Conservation (phyloP, 2,329 filamentous ascomycete species). For the Apiospora sp. region DNA sequence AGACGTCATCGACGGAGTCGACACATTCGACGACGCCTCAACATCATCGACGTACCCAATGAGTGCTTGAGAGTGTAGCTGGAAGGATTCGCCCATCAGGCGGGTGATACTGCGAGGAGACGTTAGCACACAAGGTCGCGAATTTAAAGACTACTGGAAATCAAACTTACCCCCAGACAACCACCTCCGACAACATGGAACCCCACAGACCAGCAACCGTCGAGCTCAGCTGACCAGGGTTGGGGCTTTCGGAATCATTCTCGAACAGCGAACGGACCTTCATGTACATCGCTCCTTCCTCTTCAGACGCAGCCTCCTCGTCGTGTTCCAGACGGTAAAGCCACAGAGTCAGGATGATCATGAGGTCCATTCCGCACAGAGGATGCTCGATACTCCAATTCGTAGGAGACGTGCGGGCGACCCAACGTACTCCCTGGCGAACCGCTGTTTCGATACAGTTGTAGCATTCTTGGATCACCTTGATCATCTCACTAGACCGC, state of each 20-base stretch:
- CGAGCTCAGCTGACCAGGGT: conserved; percentile 83
- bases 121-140: conserved; percentile 1
- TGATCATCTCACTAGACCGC: conserved; percentile 96
- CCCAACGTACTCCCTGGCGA: conserved; percentile 93
- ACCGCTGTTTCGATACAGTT: conserved; percentile 97
- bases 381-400: conserved; percentile 99
- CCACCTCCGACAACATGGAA: conserved; percentile 97
- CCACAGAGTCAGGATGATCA: conserved; percentile 98
- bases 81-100: conserved; percentile 98
- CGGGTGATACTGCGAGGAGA: conserved; percentile 75
- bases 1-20: conserved; percentile 75
- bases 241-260: conserved; percentile 85
- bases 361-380: conserved; percentile 93
- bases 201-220: conserved; percentile 95
- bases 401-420: conserved; percentile 94
- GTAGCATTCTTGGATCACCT: conserved; percentile 97
- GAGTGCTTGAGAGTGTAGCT: conserved; percentile 92
- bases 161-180: conserved; percentile 94
- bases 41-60: conserved; percentile 91
- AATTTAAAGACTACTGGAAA: neutral
- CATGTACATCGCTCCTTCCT: conserved; percentile 89
- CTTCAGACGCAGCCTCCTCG: conserved; percentile 85
- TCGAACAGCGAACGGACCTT: conserved; percentile 91
- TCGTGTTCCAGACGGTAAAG: conserved; percentile 99
- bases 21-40: conserved; percentile 73